phyloP scores from a whole-genome alignment of 345 rosid species.

The Populus ilicifolia region DNA sequence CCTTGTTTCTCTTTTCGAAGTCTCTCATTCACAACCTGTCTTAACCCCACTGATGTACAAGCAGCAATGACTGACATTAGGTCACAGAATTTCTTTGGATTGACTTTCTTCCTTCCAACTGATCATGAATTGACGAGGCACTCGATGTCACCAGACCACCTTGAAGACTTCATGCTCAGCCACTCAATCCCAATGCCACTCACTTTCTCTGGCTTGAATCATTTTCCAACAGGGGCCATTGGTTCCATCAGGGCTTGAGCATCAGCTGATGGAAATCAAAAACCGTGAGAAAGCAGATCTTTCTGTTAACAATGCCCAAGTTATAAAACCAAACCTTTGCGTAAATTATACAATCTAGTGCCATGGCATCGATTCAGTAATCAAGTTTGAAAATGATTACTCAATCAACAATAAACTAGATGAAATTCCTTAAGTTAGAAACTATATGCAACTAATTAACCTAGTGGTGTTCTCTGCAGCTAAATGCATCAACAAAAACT shows the following conservation, averaged over 20 bases:
- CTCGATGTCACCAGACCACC: not conserved
- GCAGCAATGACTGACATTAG: conserved; percentile 5
- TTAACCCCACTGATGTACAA: not conserved
- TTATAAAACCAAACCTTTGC: conserved; percentile 9
- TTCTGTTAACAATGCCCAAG: conserved; percentile 6
- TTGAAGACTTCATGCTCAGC: conserved; percentile 10
- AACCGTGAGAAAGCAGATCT: conserved; percentile 7
- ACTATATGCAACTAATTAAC: not conserved
- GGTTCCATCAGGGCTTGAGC: conserved; percentile 5
- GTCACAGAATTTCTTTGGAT: conserved; percentile 16
- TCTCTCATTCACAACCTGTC: not conserved
- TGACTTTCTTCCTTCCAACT: conserved; percentile 12
- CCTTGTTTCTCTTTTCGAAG: not conserved
- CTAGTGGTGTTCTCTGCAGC: not conserved
- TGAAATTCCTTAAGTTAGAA: not conserved
- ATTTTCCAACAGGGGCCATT: conserved; percentile 14
- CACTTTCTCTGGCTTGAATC: conserved; percentile 5
- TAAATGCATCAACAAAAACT: not conserved
- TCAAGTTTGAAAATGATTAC: not conserved
- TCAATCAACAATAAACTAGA: not conserved
- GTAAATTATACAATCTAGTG: conserved; percentile 10
- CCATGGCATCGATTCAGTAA: conserved; percentile 14
- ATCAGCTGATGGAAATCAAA: not conserved
- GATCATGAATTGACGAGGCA: conserved; percentile 3
- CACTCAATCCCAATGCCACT: conserved; percentile 16